phyloP scores from a whole-genome alignment of 1,284 basidiomycete genomes.

The Leccinum laetum region DNA sequence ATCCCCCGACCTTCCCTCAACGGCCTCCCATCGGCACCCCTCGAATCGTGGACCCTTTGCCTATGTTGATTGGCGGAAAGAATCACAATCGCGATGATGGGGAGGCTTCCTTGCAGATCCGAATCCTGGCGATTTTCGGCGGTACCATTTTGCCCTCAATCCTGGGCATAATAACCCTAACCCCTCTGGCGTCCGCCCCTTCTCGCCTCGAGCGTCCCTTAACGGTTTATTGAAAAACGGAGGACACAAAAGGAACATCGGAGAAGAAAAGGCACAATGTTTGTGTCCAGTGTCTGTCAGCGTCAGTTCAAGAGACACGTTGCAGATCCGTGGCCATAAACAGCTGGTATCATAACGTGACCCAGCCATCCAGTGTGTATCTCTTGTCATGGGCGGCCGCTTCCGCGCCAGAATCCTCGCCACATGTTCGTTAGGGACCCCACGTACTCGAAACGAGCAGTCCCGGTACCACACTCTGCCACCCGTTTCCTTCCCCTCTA shows the following conservation, averaged over 20 bases:
- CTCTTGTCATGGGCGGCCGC: slow-evolving; percentile 15
- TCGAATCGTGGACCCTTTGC: background rate
- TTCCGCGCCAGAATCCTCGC: slow-evolving; percentile 15
- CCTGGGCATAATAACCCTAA: slow-evolving; percentile 23
- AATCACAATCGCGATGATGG: slow-evolving; percentile 9
- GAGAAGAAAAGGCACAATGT: background rate
- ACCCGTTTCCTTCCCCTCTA: background rate
- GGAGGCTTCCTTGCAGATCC: slow-evolving; percentile 26
- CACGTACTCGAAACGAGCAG: slow-evolving; percentile 4
- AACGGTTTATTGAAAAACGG: slow-evolving; percentile 1
- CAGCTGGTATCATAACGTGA: background rate
- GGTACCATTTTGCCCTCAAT: slow-evolving; percentile 20
- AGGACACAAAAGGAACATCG: background rate
- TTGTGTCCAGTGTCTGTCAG: slow-evolving; percentile 5
- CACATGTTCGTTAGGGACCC: slow-evolving; percentile 4
- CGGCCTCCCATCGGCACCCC: slow-evolving; percentile 1
- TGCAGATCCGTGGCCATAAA: slow-evolving; percentile 12
- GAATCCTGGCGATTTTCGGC: slow-evolving; percentile 31
- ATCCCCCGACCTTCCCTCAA: slow-evolving; percentile 7
- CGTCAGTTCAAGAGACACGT: slow-evolving; percentile 3
- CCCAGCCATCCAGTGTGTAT: slow-evolving; percentile 18
- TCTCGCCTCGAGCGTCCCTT: slow-evolving; percentile 1
- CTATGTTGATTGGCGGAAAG: slow-evolving; percentile 21
- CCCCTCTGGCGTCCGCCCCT: slow-evolving; percentile 4
- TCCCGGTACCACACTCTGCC: slow-evolving; percentile 12